These are phyloP conservation scores for Aspergillus carbonarius DNA, from an alignment of 2,329 filamentous ascomycete genomes.

Conservation along the genomic window DNA sequence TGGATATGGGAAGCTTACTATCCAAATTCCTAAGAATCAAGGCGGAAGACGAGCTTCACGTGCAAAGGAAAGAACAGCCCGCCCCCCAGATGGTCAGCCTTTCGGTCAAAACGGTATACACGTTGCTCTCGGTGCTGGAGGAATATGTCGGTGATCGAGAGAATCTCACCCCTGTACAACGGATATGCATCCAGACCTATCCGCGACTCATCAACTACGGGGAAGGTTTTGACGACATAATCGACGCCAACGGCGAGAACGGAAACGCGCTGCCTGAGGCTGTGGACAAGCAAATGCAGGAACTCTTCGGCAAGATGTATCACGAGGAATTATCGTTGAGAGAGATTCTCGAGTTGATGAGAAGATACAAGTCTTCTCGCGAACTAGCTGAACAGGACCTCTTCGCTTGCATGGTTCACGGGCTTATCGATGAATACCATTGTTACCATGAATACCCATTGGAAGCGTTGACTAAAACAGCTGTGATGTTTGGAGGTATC, in stretches of 20 bases:
- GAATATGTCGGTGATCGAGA: constrained; percentile 61
- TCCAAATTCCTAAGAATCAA: constrained; percentile 82
- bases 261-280: constrained; percentile 77
- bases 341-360: constrained; percentile 79
- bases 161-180: constrained; percentile 77
- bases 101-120: constrained; percentile 79
- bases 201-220: constrained; percentile 95
- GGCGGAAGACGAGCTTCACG: constrained; percentile 73
- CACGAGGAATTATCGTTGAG: constrained; percentile 83
- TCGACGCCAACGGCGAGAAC: constrained; percentile 77
- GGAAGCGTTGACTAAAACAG: constrained; percentile 93
- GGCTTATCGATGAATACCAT: constrained; percentile 93
- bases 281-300: constrained; percentile 90
- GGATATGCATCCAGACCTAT: constrained; percentile 87
- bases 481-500: constrained; percentile 93
- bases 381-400: constrained; percentile 86
- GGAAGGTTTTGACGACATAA: constrained; percentile 86
- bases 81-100: constrained; percentile 70
- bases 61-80: constrained; percentile 67
- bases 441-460: constrained; percentile 95
- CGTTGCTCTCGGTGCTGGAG: constrained; percentile 75
- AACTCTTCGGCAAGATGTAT: constrained; percentile 98
- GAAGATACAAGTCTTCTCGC: constrained; percentile 82
- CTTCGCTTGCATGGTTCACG: constrained; percentile 98
- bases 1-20: constrained; percentile 69